phyloP scores from a whole-genome alignment of 495 filamentous ascomycete genomes.

The Chaetomium fimeti region DNA sequence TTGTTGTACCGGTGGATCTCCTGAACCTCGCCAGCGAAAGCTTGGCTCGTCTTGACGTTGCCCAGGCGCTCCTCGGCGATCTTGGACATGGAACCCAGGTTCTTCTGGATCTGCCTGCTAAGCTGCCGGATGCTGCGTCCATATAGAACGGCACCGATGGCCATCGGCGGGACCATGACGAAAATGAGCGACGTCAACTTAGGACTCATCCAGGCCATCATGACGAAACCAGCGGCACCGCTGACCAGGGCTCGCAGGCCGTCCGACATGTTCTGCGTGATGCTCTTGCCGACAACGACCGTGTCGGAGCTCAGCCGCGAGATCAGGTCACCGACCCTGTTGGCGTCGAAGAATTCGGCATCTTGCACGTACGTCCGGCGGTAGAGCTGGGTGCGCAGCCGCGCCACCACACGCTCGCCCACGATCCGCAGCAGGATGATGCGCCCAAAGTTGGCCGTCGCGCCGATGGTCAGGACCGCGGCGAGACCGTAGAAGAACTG shows the following conservation, averaged over 20 bases:
- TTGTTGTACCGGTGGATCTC: constrained; percentile 88
- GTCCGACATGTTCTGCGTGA: constrained; percentile 96
- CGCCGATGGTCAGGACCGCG: constrained; percentile 36
- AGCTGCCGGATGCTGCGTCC: constrained; percentile 82
- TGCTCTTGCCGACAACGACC: constrained; percentile 95
- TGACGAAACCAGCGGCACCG: constrained; percentile 77
- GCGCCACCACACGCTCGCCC: constrained; percentile 88
- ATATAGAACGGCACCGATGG: constrained; percentile 87
- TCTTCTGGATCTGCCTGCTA: constrained; percentile 87
- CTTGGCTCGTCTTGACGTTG: constrained; percentile 92
- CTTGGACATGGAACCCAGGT: constrained; percentile 86
- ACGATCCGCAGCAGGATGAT: constrained; percentile 94
- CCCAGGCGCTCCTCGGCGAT: constrained; percentile 94
- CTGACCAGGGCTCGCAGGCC: constrained; percentile 85
- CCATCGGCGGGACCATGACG: constrained; percentile 87
- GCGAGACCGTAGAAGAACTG: constrained; percentile 46
- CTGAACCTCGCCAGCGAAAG: constrained; percentile 87
- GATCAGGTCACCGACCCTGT: constrained; percentile 92
- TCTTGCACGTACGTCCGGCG: constrained; percentile 88
- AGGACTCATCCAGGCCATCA: constrained; percentile 91
- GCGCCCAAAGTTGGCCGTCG: constrained; percentile 83
- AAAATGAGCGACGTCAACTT: constrained; percentile 85
- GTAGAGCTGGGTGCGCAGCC: constrained; percentile 86
- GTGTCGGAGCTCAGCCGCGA: constrained; percentile 94
- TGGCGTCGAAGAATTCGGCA: constrained; percentile 98